Evolutionary conservation across 495 filamentous ascomycete species (phyloP).

Genomic region (Tetracladium marchalianum): DNA sequence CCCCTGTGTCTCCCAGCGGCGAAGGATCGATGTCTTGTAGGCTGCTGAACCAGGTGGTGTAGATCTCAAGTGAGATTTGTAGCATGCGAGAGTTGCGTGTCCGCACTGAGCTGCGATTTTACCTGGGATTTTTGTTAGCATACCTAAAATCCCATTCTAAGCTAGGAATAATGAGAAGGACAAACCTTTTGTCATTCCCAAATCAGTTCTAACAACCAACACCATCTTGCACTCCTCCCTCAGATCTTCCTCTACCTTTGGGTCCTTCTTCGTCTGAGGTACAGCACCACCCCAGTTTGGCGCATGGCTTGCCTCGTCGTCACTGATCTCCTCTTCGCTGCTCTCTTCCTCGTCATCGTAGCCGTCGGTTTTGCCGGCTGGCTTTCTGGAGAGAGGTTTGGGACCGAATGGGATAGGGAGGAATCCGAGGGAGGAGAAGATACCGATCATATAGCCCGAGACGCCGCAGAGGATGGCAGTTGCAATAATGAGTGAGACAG

Average conservation of each 20-base stretch:
- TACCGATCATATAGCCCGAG: slow-evolving; percentile 49
- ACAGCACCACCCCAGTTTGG: slow-evolving; percentile 47
- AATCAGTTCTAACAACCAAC: slow-evolving; percentile 80
- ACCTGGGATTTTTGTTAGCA: slow-evolving; percentile 43
- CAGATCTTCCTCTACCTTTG: slow-evolving; percentile 21
- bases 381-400: not conserved
- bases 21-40: slow-evolving; percentile 49
- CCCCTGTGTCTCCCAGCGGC: slow-evolving; percentile 72
- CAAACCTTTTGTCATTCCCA: slow-evolving; percentile 93
- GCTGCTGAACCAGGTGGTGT: slow-evolving; percentile 32
- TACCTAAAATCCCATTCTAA: not conserved
- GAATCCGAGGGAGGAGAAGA: slow-evolving; percentile 41
- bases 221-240: slow-evolving; percentile 90
- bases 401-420: slow-evolving; percentile 31
- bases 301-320: slow-evolving; percentile 43
- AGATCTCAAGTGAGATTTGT: slow-evolving; percentile 61
- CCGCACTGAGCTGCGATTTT: slow-evolving; percentile 96
- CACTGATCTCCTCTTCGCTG: slow-evolving; percentile 40
- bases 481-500: slow-evolving; percentile 37
- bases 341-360: slow-evolving; percentile 34
- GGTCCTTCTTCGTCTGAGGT: slow-evolving; percentile 36
- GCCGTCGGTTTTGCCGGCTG: slow-evolving; percentile 1
- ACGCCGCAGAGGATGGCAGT: slow-evolving; percentile 55
- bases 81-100: slow-evolving; percentile 95
- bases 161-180: not conserved